A percentile compares a stretch with the other conserved stretches of the same genome.
phyloP scores from a whole-genome alignment of 2,329 filamentous ascomycete genomes.

The Colletotrichum trifolii region DNA sequence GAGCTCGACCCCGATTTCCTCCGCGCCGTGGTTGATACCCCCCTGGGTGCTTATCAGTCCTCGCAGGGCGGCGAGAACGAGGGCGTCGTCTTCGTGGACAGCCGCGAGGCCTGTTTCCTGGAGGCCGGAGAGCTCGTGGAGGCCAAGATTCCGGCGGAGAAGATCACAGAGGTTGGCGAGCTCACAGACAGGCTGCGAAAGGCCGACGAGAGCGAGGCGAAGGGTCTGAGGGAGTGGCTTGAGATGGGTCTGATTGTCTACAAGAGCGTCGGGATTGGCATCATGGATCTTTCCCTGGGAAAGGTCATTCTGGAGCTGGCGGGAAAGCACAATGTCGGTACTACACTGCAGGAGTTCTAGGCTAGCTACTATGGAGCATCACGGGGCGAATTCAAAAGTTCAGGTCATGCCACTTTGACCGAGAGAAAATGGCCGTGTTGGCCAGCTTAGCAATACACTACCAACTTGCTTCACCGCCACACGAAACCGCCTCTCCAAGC shows the following conservation, averaged over 20 bases:
- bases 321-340: constrained; percentile 25
- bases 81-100: constrained; percentile 42
- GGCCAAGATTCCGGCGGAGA: constrained; percentile 36
- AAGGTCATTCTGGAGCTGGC: constrained; percentile 32
- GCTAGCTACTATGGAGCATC: neutral
- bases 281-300: constrained; percentile 68
- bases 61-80: constrained; percentile 28
- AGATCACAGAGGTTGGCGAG: constrained; percentile 60
- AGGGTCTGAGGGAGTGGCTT: constrained; percentile 67
- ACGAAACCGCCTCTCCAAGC: no score
- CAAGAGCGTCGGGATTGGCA: constrained; percentile 74
- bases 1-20: constrained; percentile 46
- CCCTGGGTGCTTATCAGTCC: constrained; percentile 17
- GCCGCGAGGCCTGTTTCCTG: constrained; percentile 43
- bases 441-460: no score
- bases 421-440: no score
- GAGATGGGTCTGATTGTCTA: constrained; percentile 74
- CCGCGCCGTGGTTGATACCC: constrained; percentile 38
- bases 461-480: no score
- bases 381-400: no score
- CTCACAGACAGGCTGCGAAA: constrained; percentile 66
- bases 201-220: constrained; percentile 46
- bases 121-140: constrained; percentile 47
- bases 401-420: no score
- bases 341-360: constrained; percentile 20